Evolutionary conservation across 352 stramenopile species (phyloP).

Genomic region (Globisporangium acanthophoron): DNA sequence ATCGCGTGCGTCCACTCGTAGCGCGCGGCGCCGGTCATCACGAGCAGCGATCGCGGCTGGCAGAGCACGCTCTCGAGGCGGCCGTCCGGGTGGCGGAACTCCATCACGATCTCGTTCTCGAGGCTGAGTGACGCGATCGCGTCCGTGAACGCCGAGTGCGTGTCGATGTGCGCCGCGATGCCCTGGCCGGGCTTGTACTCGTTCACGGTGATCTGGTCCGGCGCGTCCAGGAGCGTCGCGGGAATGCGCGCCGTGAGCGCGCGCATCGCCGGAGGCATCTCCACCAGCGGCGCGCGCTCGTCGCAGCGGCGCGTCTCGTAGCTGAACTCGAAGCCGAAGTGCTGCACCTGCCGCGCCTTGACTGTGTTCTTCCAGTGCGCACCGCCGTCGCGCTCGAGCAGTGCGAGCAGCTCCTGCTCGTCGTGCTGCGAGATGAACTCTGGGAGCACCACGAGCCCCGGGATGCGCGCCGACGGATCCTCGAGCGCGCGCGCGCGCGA

Average conservation of each 20-base stretch:
- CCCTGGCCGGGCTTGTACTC: constrained; percentile 87
- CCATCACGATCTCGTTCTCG: constrained; percentile 79
- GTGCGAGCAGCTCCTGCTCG: constrained; percentile 40
- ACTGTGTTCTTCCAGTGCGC: constrained; percentile 64
- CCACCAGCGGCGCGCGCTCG: constrained; percentile 33
- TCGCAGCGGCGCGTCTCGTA: constrained; percentile 78
- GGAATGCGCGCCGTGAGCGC: constrained; percentile 50
- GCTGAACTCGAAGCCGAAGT: constrained; percentile 87
- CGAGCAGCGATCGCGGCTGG: constrained; percentile 63
- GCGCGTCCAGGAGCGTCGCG: constrained; percentile 48
- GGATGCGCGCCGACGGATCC: constrained; percentile 40
- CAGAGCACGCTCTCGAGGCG: constrained; percentile 59
- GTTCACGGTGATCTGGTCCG: constrained; percentile 85
- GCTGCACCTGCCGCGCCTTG: constrained; percentile 80
- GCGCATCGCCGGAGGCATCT: constrained; percentile 36
- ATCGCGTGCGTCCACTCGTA: constrained; percentile 90
- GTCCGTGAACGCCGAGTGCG: constrained; percentile 81
- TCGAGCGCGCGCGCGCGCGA: constrained; percentile 34
- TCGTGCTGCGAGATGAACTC: constrained; percentile 67
- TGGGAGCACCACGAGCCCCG: constrained; percentile 48
- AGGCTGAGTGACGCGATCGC: constrained; percentile 81
- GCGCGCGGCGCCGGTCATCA: constrained; percentile 78
- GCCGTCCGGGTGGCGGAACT: constrained; percentile 66
- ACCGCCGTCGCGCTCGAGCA: constrained; percentile 55
- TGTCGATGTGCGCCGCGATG: constrained; percentile 87